Conservation (phyloP, 805 yeast genomes). For the Candida yuanshanica region DNA sequence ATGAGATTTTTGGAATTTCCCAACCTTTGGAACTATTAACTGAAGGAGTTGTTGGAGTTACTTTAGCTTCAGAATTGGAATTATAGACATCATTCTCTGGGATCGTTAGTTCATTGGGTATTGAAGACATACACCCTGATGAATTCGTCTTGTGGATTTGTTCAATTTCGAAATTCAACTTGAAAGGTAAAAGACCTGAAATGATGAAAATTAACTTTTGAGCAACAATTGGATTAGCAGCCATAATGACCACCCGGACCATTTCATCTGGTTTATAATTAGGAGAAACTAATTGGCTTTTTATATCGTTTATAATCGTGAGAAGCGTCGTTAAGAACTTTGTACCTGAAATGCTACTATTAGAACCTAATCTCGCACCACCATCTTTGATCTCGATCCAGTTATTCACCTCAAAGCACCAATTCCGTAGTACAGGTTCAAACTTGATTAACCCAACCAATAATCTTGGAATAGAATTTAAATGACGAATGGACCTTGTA, state of each 20-base stretch:
- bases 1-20: conserved; percentile 33
- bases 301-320: conserved; percentile 13
- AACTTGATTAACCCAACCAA: conserved; percentile 27
- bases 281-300: conserved; percentile 8
- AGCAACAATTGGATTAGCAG: conserved; percentile 56
- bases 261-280: conserved; percentile 21
- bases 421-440: conserved; percentile 26
- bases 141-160: background rate
- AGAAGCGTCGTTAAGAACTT: conserved; percentile 20
- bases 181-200: conserved; percentile 42
- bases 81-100: background rate
- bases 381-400: conserved; percentile 41
- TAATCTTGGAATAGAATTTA: conserved; percentile 31
- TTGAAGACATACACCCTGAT: background rate
- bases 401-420: conserved; percentile 34
- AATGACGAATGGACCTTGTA: conserved; percentile 26
- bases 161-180: conserved; percentile 13
- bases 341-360: conserved; percentile 12
- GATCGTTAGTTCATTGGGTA: background rate
- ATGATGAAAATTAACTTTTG: conserved; percentile 50
- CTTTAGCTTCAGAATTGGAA: conserved; percentile 1
- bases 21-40: conserved; percentile 25
- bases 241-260: conserved; percentile 49
- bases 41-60: conserved; percentile 16
- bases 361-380: conserved; percentile 19